Evolutionary conservation across 768 basidiomycete genomes (phyloP), one percentile per base, ranked within the genome.

Genomic region (Glaciozyma antarctica): DNA sequence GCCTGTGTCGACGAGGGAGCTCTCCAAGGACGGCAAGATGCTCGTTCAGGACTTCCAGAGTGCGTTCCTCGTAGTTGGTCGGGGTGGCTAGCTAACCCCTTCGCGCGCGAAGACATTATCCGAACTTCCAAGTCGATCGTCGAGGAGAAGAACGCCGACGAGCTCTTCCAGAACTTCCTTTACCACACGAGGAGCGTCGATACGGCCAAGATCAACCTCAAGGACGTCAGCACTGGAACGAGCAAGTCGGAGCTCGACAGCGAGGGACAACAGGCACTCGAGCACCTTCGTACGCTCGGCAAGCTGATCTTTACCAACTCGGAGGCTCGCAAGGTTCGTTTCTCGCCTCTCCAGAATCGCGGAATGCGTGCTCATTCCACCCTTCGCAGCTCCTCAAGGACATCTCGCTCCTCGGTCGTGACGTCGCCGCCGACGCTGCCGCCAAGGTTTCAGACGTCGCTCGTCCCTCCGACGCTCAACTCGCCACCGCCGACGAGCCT

Each of bases 151-250:
- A 73, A 75, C 71, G 64, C 64, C 48, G 73, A 94, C 71, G 91
- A 97, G 78, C 81, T 97, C 48, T 81, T 95, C 76, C 94, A 97
- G 77, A 86, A 88, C 72, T 93, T 94, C 71, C 77, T 93, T 48
- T 70, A 62, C 60, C 69, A 85, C 66, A 89, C 88, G 2, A 79
- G 82, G 43, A 82, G 82, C 45, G 78, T 85, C 24, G 75, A 81
- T 60, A 72, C 80, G 51, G 34, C 48, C 49, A 59, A 78, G 65
- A 73, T 75, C 45, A 82, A 76, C 51, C 80, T 79, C 61, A 76
- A 79, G 38, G 69, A 77, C 62, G 81, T 83, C n/a, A 79, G 83
- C n/a, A 41, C 38, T 5, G 38, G 38, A 41, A 41, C 38, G 81
- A 82, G 65, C 80, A 80, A 65, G 61, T 49, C 32, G 6, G 60